Evolutionary conservation across 805 yeast genomes (phyloP).

Genomic region (Wickerhamiella dianesei): DNA sequence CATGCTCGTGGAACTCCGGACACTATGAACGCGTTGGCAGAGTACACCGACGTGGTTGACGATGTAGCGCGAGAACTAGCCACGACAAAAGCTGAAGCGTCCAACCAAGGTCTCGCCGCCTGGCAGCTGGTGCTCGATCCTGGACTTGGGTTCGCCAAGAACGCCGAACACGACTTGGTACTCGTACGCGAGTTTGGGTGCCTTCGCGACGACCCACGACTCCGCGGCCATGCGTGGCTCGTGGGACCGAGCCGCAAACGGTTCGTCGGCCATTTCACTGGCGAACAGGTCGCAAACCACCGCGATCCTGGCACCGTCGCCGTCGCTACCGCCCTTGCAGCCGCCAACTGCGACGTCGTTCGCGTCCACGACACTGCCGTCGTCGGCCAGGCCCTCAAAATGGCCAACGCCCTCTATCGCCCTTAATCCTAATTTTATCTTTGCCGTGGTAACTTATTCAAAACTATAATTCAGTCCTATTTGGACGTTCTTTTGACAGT

Average conservation of each 20-base stretch:
- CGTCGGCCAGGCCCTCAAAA: constrained; percentile 37
- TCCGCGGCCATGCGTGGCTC: constrained; percentile 38
- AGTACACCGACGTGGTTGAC: constrained; percentile 39
- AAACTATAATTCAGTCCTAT: too few species aligned
- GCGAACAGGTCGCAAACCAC: constrained; percentile 40
- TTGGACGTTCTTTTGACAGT: too few species aligned
- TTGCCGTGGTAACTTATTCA: too few species aligned
- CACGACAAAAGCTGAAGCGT: constrained; percentile 41
- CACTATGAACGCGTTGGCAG: constrained; percentile 51
- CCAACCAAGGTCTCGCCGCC: constrained; percentile 49
- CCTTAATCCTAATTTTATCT: constrained; percentile 6
- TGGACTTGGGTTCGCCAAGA: constrained; percentile 94
- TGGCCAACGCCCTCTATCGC: constrained; percentile 65
- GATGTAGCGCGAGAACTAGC: constrained; percentile 57
- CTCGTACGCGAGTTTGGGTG: constrained; percentile 33
- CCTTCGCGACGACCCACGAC: constrained; percentile 20
- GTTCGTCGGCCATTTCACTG: constrained; percentile 67
- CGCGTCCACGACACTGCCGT: constrained; percentile 75
- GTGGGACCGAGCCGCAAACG: constrained; percentile 82
- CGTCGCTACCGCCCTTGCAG: constrained; percentile 56
- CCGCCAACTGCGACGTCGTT: constrained; percentile 63
- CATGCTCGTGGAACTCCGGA: constrained; percentile 76
- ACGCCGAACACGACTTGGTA: constrained; percentile 50
- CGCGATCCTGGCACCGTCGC: constrained; percentile 70
- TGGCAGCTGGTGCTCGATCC: constrained; percentile 94